Evolutionary conservation across 2,329 filamentous ascomycete genomes (phyloP).

Genomic region (Byssoonygena ceratinophila): DNA sequence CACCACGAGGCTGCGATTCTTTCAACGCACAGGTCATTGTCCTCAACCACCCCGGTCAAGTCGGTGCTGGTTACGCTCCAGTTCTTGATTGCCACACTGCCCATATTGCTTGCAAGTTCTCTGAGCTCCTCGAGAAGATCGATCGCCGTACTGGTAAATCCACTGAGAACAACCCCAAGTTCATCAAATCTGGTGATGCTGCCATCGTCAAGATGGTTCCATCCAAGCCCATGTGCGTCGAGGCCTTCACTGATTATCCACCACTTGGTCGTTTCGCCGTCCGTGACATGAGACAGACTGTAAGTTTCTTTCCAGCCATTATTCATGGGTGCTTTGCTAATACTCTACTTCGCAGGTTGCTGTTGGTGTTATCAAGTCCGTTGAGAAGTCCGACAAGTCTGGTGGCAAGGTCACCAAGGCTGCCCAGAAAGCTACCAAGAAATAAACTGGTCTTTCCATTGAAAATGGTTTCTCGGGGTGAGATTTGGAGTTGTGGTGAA

Average conservation of each 20-base stretch:
- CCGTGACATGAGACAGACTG: constrained; percentile 71
- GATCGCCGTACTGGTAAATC: constrained; percentile 99
- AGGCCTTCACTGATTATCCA: constrained; percentile 99
- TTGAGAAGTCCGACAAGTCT: constrained; percentile 53
- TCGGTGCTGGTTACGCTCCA: constrained; percentile 97
- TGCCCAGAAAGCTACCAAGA: constrained; percentile 60
- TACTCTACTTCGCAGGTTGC: constrained; percentile 45
- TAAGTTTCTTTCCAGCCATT: constrained; percentile 26
- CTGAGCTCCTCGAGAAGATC: constrained; percentile 99
- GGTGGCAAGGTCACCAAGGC: constrained; percentile 53
- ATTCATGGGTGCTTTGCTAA: neutral
- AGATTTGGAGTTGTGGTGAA: constrained; percentile 13
- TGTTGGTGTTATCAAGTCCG: constrained; percentile 89
- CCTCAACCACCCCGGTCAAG: constrained; percentile 99
- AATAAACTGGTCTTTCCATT: constrained; percentile 43
- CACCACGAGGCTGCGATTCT: constrained; percentile 72
- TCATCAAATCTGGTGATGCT: constrained; percentile 99
- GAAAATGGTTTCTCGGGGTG: constrained; percentile 6
- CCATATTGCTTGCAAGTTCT: constrained; percentile 99
- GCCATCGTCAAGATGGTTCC: constrained; percentile 99
- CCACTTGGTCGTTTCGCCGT: constrained; percentile 99
- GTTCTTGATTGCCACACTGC: constrained; percentile 99
- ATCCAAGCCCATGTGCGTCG: constrained; percentile 99
- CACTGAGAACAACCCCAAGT: constrained; percentile 84
- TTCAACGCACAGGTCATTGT: constrained; percentile 99